These are phyloP conservation scores for Blastosporella zonata DNA, from an alignment of 1,284 basidiomycete species.

Conservation along the genomic window DNA sequence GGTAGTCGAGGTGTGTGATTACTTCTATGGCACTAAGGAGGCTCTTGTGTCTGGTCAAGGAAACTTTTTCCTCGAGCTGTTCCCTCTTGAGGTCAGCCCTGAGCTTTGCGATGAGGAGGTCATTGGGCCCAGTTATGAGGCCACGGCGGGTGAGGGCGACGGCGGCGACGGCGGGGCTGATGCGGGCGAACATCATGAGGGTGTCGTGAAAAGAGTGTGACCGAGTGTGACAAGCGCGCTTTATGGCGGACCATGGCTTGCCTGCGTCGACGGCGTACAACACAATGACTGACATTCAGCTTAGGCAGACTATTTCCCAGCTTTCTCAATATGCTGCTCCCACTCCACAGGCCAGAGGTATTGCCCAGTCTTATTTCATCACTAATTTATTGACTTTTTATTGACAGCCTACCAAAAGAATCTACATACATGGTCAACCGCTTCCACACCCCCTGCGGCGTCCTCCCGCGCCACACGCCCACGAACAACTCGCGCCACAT, in stretches of 20 bases:
- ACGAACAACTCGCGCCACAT: slow-evolving; percentile 32
- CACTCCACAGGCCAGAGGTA: slow-evolving; percentile 29
- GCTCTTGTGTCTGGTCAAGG: neutral
- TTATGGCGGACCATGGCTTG: slow-evolving; percentile 29
- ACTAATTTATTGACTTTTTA: neutral
- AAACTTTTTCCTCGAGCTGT: neutral
- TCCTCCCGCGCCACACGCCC: slow-evolving; percentile 30
- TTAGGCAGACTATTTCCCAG: slow-evolving; percentile 54
- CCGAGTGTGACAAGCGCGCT: slow-evolving; percentile 5
- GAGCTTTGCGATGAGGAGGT: neutral
- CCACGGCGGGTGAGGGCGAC: neutral
- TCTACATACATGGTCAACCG: slow-evolving; percentile 58
- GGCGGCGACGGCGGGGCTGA: neutral
- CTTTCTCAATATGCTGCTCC: slow-evolving; percentile 48
- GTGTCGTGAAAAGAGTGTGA: slow-evolving; percentile 2
- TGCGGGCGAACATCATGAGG: neutral
- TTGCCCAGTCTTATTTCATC: slow-evolving; percentile 7
- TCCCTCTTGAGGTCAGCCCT: neutral
- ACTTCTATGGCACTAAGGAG: slow-evolving; percentile 1
- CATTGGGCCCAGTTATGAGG: neutral
- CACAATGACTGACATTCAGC: slow-evolving; percentile 53
- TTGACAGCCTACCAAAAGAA: slow-evolving; percentile 58
- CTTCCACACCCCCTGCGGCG: slow-evolving; percentile 36
- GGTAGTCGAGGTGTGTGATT: slow-evolving; percentile 8
- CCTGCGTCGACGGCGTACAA: slow-evolving; percentile 23